Evolutionary conservation across 352 stramenopile species (phyloP), one percentile per base, ranked within the genome.

Genomic region (Phytophthora hibernalis): DNA sequence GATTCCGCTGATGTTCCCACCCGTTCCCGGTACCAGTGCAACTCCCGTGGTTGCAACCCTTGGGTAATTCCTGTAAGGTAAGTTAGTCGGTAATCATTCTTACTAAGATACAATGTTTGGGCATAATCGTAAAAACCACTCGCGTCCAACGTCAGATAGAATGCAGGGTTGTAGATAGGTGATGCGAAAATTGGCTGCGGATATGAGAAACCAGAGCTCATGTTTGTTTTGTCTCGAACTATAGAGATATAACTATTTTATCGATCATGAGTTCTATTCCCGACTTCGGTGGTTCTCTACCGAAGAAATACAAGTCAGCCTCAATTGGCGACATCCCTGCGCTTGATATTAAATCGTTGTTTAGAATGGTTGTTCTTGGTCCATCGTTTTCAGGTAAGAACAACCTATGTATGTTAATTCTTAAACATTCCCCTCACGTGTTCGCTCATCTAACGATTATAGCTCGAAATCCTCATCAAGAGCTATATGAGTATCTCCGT

Each of bases 351-450:
- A 43, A 79, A 54, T n/a, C 51, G 22, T 35, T 76, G 12, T 76
- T 74, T 54, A 65, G 72, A 71, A 67, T 65, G 44, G 47, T 77
- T 20, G 65, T 77, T 30, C 50, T 77, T 33, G 62, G 40, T n/a
- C 63, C 68, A 16, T 49, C n/a, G 8, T 43, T 31, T n/a, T 11
- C 22, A 0, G n/a, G 63, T 53, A 77, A 31, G n/a, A 67, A 60
- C 21, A 73, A 77, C 54, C 54, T 77, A 1, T 45, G 54, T 20
- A 56, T 72, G 7, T 54, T 67, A 38, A 72, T 77, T 18, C 15
- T 77, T 0, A 72, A 77, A 15, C 3, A 63, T 9, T 53, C 21
- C 13, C 68, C 68, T n/a, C 28, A 77, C n/a, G 44, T 72, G 1
- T 72, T 63, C 30, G 54, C 21, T 21, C 63, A 77, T 50, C 18